Percentiles rank a stretch among this genome's conserved stretches.
Conservation (phyloP, 306 rosid species). For the Fragaria ananassa region DNA sequence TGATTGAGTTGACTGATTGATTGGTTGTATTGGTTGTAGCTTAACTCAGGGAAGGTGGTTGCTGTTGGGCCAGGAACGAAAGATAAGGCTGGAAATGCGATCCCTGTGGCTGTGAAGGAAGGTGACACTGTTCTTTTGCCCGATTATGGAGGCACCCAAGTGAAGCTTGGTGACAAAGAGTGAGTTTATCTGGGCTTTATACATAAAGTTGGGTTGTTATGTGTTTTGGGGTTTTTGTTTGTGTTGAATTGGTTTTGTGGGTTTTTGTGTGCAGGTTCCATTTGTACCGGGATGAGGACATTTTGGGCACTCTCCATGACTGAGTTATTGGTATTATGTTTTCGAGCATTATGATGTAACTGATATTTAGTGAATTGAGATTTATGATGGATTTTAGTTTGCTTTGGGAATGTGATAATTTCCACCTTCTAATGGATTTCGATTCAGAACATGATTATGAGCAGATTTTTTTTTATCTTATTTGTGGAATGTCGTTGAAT, state of each 20-base stretch:
- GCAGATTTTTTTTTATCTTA: not conserved
- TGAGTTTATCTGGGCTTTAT: slow-evolving; percentile 22
- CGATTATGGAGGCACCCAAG: slow-evolving; percentile 78
- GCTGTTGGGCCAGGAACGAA: slow-evolving; percentile 85
- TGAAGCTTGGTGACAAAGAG: slow-evolving; percentile 92
- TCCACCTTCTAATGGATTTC: slow-evolving; percentile 3
- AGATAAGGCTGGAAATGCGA: slow-evolving; percentile 58
- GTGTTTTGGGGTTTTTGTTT: not conserved
- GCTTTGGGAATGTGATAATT: not conserved
- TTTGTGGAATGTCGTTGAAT: not conserved
- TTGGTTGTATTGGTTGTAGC: slow-evolving; percentile 31
- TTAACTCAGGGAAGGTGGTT: slow-evolving; percentile 81
- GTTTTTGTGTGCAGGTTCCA: slow-evolving; percentile 49
- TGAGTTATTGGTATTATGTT: slow-evolving; percentile 13
- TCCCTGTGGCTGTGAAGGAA: slow-evolving; percentile 69
- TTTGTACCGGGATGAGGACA: slow-evolving; percentile 44
- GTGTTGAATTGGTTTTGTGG: not conserved
- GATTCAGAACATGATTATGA: not conserved
- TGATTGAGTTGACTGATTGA: not conserved
- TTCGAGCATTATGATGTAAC: slow-evolving; percentile 1
- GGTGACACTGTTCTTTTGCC: slow-evolving; percentile 90
- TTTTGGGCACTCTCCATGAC: slow-evolving; percentile 39
- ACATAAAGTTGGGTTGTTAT: not conserved
- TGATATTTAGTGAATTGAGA: not conserved
- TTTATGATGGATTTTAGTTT: slow-evolving; percentile 12